These are phyloP conservation scores for Martensiomyces pterosporus DNA, from an alignment of 192 early-diverging fungal genomes.

Conservation along the genomic window DNA sequence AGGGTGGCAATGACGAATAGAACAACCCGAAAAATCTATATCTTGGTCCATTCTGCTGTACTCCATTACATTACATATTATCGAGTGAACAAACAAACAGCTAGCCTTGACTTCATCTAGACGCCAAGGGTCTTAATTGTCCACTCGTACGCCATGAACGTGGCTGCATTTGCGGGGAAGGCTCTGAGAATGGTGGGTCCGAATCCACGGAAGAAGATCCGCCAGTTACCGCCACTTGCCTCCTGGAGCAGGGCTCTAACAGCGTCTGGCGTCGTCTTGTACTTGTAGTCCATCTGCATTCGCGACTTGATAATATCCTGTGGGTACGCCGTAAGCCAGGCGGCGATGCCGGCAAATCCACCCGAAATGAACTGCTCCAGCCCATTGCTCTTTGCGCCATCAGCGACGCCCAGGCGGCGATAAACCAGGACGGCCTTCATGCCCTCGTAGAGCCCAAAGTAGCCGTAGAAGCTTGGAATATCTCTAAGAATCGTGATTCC, in stretches of 20 bases:
- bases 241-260: conserved; percentile 55
- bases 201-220: conserved; percentile 50
- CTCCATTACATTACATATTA: too few species aligned
- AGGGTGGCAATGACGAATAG: too few species aligned
- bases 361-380: conserved; percentile 71
- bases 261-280: conserved; percentile 47
- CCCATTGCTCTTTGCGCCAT: conserved; percentile 49
- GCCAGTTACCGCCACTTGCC: conserved; percentile 34
- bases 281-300: conserved; percentile 56
- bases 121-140: conserved; percentile 31
- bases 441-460: conserved; percentile 80
- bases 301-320: conserved; percentile 76
- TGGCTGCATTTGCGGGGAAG: conserved; percentile 78
- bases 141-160: conserved; percentile 75
- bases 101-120: neutral
- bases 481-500: conserved; percentile 73
- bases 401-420: conserved; percentile 45
- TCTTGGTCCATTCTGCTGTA: too few species aligned
- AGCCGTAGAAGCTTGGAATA: conserved; percentile 66
- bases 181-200: conserved; percentile 50
- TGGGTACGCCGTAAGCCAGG: conserved; percentile 82
- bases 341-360: conserved; percentile 71
- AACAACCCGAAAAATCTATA: too few species aligned
- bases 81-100: neutral
- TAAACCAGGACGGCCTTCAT: conserved; percentile 72